phyloP scores from a whole-genome alignment of 1,284 basidiomycete genomes.

The Pholiota adiposa region DNA sequence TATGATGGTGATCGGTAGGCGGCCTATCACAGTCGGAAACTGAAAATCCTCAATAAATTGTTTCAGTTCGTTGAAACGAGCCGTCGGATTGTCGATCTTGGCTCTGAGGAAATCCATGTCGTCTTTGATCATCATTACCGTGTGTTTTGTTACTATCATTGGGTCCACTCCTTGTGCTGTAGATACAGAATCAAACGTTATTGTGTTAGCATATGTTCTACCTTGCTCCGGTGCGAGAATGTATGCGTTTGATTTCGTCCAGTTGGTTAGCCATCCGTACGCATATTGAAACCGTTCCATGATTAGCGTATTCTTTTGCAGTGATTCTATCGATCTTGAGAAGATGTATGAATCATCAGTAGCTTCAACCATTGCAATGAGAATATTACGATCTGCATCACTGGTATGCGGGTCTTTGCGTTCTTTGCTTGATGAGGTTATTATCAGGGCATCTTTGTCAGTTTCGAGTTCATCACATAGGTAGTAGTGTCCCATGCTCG shows the following conservation, averaged over 20 bases:
- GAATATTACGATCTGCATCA: slow-evolving; percentile 5
- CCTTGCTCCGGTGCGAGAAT: slow-evolving; percentile 7
- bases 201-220: background rate
- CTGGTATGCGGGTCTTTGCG: slow-evolving; percentile 1
- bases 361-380: too few species aligned
- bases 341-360: too few species aligned
- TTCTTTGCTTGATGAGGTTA: slow-evolving; percentile 18
- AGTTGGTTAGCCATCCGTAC: slow-evolving; percentile 28
- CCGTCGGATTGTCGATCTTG: background rate
- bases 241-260: slow-evolving; percentile 25
- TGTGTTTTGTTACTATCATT: slow-evolving; percentile 1
- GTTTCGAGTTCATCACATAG: slow-evolving; percentile 1
- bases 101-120: slow-evolving; percentile 27
- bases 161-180: slow-evolving; percentile 5
- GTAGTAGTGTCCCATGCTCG: slow-evolving; percentile 21
- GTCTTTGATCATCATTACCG: slow-evolving; percentile 9
- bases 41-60: slow-evolving; percentile 28
- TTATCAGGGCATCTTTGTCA: slow-evolving; percentile 15
- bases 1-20: slow-evolving; percentile 29
- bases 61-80: slow-evolving; percentile 19
- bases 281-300: slow-evolving; percentile 22
- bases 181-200: slow-evolving; percentile 5
- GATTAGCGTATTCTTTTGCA: too few species aligned
- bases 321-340: too few species aligned
- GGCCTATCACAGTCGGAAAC: slow-evolving; percentile 25